phyloP scores from a whole-genome alignment of 371 early-diverging fungal species.

The Actinomucor elegans region DNA sequence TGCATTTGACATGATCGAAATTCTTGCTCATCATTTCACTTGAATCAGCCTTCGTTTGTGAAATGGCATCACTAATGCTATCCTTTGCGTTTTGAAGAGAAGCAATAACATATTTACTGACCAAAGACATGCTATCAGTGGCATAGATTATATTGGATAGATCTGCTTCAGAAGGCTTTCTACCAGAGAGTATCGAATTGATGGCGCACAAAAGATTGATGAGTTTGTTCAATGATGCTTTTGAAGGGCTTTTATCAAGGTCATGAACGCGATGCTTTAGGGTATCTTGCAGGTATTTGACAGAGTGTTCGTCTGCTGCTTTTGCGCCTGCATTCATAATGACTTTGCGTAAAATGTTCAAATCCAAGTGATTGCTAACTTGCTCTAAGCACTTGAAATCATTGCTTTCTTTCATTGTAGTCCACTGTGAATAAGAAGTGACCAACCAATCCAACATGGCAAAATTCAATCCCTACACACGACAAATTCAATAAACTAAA shows the following conservation, averaged over 20 bases:
- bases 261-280: slow-evolving; percentile 3
- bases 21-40: neutral
- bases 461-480: slow-evolving; percentile 14
- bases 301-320: slow-evolving; percentile 1
- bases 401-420: neutral
- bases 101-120: slow-evolving; percentile 12
- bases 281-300: slow-evolving; percentile 8
- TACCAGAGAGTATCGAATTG: slow-evolving; percentile 4
- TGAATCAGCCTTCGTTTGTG: neutral
- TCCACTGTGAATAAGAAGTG: slow-evolving; percentile 19
- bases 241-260: neutral
- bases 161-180: slow-evolving; percentile 20
- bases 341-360: slow-evolving; percentile 11
- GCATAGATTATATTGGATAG: slow-evolving; percentile 13
- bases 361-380: slow-evolving; percentile 17
- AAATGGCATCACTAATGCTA: neutral
- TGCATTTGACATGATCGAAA: slow-evolving; percentile 9
- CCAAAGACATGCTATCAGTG: slow-evolving; percentile 1
- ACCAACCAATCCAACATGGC: slow-evolving; percentile 28
- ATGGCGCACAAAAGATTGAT: slow-evolving; percentile 13
- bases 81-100: slow-evolving; percentile 5
- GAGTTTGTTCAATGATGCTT: neutral
- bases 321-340: slow-evolving; percentile 8
- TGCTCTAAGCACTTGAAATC: neutral
- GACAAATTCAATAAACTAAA: neutral